A percentile compares a stretch with the other conserved stretches of the same genome.
Conservation (phyloP, 495 filamentous ascomycete genomes). For the Cetradonia linearis region DNA sequence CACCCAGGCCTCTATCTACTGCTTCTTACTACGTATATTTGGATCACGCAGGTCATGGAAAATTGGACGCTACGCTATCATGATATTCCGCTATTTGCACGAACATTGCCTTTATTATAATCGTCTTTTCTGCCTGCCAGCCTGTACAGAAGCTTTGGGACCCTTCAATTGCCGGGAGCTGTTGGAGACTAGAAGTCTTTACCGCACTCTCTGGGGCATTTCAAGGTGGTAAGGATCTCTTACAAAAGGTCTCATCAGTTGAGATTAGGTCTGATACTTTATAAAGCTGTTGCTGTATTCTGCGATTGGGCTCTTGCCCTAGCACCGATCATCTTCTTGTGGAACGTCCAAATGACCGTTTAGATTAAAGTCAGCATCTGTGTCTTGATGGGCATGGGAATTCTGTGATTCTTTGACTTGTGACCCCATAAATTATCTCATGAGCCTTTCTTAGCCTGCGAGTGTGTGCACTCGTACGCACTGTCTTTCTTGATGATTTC, state of each 20-base stretch:
- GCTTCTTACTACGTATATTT: slow-evolving; percentile 39
- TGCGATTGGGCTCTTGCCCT: slow-evolving; percentile 39
- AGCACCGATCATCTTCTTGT: slow-evolving; percentile 22
- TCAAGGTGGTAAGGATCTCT: slow-evolving; percentile 28
- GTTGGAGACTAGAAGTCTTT: slow-evolving; percentile 32
- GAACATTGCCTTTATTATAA: slow-evolving; percentile 35
- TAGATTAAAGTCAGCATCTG: slow-evolving; percentile 10
- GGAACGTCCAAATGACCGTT: slow-evolving; percentile 16
- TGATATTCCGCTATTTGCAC: slow-evolving; percentile 31
- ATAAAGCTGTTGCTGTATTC: slow-evolving; percentile 27
- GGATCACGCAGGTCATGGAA: slow-evolving; percentile 31
- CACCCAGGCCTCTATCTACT: slow-evolving; percentile 38
- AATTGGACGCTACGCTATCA: slow-evolving; percentile 33
- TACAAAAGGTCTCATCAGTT: too few relatives aligned
- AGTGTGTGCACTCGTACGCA: background rate
- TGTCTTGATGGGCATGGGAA: slow-evolving; percentile 18
- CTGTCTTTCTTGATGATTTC: too few relatives aligned
- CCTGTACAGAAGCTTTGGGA: slow-evolving; percentile 39
- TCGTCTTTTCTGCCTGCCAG: slow-evolving; percentile 37
- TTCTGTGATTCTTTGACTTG: background rate
- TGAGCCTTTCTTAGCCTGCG: background rate
- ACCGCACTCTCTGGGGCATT: slow-evolving; percentile 36
- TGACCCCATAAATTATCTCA: too few relatives aligned
- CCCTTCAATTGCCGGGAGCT: slow-evolving; percentile 29
- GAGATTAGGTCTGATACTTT: background rate